phyloP scores from a whole-genome alignment of 345 rosid genomes.

The Crucihimalaya himalaica region DNA sequence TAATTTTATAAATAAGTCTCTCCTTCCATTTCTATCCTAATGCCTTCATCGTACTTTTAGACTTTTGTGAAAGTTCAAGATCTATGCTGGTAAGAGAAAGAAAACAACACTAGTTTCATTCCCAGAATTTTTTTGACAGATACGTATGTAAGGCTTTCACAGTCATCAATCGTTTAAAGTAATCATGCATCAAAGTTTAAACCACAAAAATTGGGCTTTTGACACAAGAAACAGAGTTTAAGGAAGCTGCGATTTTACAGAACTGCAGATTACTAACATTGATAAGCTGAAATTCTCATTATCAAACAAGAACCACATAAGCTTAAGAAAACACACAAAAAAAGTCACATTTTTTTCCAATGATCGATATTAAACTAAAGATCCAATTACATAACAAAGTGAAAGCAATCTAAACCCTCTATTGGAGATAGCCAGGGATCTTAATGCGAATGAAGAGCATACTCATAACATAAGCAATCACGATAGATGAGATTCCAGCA shows the following conservation, averaged over 20 bases:
- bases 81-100: not conserved
- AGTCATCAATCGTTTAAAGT: not conserved
- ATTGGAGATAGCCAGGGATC: constrained; percentile 86
- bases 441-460: constrained; percentile 97
- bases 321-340: not conserved
- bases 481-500: constrained; percentile 71
- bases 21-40: not conserved
- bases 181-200: not conserved
- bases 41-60: not conserved
- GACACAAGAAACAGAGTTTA: too few species aligned
- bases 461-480: constrained; percentile 81
- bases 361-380: constrained; percentile 11
- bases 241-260: not conserved
- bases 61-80: not conserved
- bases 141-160: not conserved
- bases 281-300: constrained; percentile 4
- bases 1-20: not conserved
- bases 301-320: constrained; percentile 25
- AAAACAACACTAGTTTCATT: not conserved
- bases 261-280: not conserved
- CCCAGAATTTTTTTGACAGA: not conserved
- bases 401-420: constrained; percentile 5
- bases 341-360: not conserved
- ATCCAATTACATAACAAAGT: constrained; percentile 14
- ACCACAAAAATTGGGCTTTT: not conserved